These are phyloP conservation scores for Brasilioporus rufonigricans DNA, from an alignment of 768 basidiomycete genomes.

Conservation along the genomic window DNA sequence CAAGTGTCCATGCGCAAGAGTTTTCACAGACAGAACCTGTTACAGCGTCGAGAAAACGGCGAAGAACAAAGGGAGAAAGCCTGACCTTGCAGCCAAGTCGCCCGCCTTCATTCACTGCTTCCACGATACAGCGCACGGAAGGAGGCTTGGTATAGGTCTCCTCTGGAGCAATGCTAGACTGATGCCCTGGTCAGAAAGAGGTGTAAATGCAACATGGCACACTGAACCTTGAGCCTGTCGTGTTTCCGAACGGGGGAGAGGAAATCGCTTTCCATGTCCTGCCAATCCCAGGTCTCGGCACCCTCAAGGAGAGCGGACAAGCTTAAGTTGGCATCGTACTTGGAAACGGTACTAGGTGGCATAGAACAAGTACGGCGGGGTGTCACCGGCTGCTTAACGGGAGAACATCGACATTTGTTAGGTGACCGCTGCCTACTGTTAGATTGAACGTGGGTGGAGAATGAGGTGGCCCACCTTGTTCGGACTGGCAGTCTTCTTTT, in stretches of 20 bases:
- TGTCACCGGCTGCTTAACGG: constrained; percentile 13
- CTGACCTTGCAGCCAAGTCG: constrained; percentile 26
- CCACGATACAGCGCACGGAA: constrained; percentile 58
- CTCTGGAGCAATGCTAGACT: constrained; percentile 17
- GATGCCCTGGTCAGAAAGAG: constrained; percentile 1
- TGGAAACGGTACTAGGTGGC: not conserved
- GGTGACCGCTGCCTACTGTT: constrained; percentile 14
- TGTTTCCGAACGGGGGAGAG: constrained; percentile 45
- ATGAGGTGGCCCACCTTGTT: constrained; percentile 10
- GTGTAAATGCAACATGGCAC: too few relatives aligned
- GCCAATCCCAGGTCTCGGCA: constrained; percentile 70
- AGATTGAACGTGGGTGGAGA: not conserved
- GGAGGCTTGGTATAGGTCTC: constrained; percentile 30
- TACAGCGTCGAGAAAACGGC: not conserved
- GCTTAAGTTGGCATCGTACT: constrained; percentile 37
- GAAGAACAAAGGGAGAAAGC: not conserved
- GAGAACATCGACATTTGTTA: constrained; percentile 14
- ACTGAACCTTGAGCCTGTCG: constrained; percentile 20
- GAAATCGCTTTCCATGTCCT: constrained; percentile 50
- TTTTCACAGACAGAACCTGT: constrained; percentile 52
- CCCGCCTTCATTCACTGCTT: constrained; percentile 39
- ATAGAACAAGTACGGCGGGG: constrained; percentile 13
- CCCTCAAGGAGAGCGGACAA: constrained; percentile 54
- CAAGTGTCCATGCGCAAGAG: constrained; percentile 37
- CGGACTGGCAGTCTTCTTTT: constrained; percentile 39